These are phyloP conservation scores for Penicillium samsonianum DNA, from an alignment of 495 filamentous ascomycete species.

Conservation along the genomic window DNA sequence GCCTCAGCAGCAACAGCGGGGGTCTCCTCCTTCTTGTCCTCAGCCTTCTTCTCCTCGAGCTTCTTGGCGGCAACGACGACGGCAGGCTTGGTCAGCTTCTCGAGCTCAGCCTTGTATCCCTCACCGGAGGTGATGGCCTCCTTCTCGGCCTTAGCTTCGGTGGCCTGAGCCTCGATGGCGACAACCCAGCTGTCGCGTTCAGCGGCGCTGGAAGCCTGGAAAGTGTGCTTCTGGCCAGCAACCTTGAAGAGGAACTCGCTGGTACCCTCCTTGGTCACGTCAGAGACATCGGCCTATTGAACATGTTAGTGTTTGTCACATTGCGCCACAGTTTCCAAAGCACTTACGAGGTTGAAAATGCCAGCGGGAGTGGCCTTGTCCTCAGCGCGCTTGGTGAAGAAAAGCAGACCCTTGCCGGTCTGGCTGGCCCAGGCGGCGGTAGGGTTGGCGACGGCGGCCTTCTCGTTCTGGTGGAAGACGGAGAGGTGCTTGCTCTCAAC, in stretches of 20 bases:
- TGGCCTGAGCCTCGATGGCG: conserved; percentile 71
- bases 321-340: neutral
- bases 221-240: conserved; percentile 83
- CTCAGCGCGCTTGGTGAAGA: conserved; percentile 82
- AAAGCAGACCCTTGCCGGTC: conserved; percentile 94
- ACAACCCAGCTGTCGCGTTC: conserved; percentile 93
- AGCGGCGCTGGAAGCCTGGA: conserved; percentile 69
- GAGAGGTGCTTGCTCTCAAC: conserved; percentile 72
- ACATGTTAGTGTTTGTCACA: conserved; percentile 13
- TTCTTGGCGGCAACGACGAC: conserved; percentile 45
- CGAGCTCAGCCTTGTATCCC: conserved; percentile 75
- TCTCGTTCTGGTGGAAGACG: conserved; percentile 81
- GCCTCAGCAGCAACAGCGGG: conserved; percentile 47
- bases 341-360: conserved; percentile 80
- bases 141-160: conserved; percentile 74
- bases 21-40: conserved; percentile 52
- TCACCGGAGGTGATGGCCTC: conserved; percentile 68
- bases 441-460: conserved; percentile 72
- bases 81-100: conserved; percentile 60
- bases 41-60: conserved; percentile 56
- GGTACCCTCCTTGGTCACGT: conserved; percentile 69
- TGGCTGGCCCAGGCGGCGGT: conserved; percentile 84
- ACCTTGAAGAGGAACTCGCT: conserved; percentile 83
- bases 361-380: conserved; percentile 78
- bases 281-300: conserved; percentile 75